These are phyloP conservation scores for Protomyces pachydermus DNA, from an alignment of 1,139 yeast genomes.

Conservation along the genomic window DNA sequence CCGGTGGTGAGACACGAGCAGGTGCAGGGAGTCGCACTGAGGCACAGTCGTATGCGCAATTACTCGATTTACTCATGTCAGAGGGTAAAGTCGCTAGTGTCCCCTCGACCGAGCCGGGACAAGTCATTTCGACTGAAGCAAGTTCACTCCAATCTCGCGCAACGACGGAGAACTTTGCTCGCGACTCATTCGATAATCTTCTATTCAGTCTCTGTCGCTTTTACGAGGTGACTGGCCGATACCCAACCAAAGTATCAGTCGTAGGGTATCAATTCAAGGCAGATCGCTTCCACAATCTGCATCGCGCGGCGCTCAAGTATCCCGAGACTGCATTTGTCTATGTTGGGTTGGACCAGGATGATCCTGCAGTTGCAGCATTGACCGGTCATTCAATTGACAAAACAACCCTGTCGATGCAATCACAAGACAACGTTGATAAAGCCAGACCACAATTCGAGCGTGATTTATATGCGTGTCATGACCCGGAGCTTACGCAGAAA, in stretches of 20 bases:
- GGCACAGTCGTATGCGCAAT: conserved; percentile 17
- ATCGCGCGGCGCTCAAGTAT: conserved; percentile 50
- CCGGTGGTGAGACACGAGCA: conserved; percentile 46
- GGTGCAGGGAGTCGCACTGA: conserved; percentile 18
- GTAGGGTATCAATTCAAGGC: conserved; percentile 73
- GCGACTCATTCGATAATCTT: conserved; percentile 78
- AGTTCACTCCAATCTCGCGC: conserved; percentile 37
- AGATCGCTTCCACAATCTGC: conserved; percentile 53
- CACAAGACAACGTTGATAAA: conserved; percentile 36
- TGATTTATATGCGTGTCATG: conserved; percentile 59
- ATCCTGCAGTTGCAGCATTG: neutral
- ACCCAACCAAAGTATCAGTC: conserved; percentile 53
- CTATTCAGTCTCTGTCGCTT: conserved; percentile 56
- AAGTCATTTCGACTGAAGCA: neutral
- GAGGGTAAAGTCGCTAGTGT: neutral
- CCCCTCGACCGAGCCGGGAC: neutral
- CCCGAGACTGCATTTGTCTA: conserved; percentile 45
- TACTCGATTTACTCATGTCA: conserved; percentile 23
- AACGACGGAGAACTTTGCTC: conserved; percentile 61
- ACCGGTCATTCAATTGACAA: conserved; percentile 41
- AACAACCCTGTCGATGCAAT: conserved; percentile 42
- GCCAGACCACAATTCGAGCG: conserved; percentile 54
- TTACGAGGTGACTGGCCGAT: conserved; percentile 46
- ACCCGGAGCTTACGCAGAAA: conserved; percentile 46
- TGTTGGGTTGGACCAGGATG: conserved; percentile 49